Base-by-base conservation (phyloP, 495 filamentous ascomycete genomes). In the Penicillium coffeae region DNA sequence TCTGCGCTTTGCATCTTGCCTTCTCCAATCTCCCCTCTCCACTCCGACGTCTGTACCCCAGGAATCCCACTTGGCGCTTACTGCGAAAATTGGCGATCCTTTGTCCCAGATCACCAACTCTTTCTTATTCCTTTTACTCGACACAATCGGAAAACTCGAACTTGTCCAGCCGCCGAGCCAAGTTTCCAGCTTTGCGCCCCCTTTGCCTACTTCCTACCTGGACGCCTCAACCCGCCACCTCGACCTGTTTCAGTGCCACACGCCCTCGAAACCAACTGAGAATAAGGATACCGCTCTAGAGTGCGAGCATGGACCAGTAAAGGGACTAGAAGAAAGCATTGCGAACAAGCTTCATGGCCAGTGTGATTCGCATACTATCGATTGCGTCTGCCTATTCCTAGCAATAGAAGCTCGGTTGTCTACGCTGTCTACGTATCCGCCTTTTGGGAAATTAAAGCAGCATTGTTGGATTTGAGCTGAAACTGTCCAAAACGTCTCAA, bases 321-420 rank as follows among this genome's bases (percentile, higher is more conserved):
- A 59, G 50, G 45, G 38, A 16, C 9, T 9, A 21, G 38, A 19
- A 45, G 48, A 13, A 37, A 48, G 21, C 37, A 51, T 40, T 21
- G 42, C 48, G 34, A 38, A 46, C 48, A 45, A 53, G 27, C 52
- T 63, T 59, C 50, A 61, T 63, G 60, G 60, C 56, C 54, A 55
- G 42, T 45, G 40, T 42, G 32, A 25, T 21, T 41, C 20, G 6
- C 20, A 14, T 21, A n/a, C 38, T 21, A n/a, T 14, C 12, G 0
- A 3, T 41, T 25, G 6, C 20, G 5, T 30, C 5, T 30, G 5
- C 25, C 5, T 30, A 49, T 41, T 38, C 22, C 40, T 36, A 22
- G 48, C 12, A n/a, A 20, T 14, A 13, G 20, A 7, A 45, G 15
- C 49, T 55, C 44, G 21, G 21, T 41, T 19, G 3, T 30, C 25